Conservation (phyloP, 2,329 filamentous ascomycete genomes). For the Cytospora leucostoma region DNA sequence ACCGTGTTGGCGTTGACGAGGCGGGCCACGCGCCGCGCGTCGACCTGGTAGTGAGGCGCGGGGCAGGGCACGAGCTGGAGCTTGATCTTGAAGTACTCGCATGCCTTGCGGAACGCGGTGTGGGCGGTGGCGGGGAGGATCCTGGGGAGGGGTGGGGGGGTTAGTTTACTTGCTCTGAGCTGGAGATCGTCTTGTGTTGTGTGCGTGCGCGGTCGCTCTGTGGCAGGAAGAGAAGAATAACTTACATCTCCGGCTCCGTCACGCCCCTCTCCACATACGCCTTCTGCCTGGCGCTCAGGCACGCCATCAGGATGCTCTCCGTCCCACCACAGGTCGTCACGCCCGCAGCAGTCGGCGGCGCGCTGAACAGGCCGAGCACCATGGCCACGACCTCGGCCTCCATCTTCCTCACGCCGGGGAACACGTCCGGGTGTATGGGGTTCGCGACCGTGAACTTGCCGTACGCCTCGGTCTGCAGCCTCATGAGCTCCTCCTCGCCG, state of each 20-base stretch:
- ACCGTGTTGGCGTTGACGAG: slow-evolving; percentile 94
- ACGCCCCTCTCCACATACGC: slow-evolving; percentile 82
- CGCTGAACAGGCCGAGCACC: slow-evolving; percentile 88
- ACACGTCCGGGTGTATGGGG: slow-evolving; percentile 96
- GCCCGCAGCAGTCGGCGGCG: slow-evolving; percentile 79
- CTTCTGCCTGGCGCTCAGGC: slow-evolving; percentile 85
- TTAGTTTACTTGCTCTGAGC: slow-evolving; percentile 23
- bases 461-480: slow-evolving; percentile 90
- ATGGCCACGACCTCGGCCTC: slow-evolving; percentile 97
- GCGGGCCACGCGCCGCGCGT: slow-evolving; percentile 73
- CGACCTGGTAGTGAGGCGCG: slow-evolving; percentile 81
- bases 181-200: not conserved
- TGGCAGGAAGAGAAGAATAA: slow-evolving; percentile 21
- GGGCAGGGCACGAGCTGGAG: slow-evolving; percentile 86
- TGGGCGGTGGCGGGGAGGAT: slow-evolving; percentile 94
- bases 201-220: not conserved
- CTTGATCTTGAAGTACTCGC: slow-evolving; percentile 96
- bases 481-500: slow-evolving; percentile 78
- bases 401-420: slow-evolving; percentile 98
- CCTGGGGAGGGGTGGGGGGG: slow-evolving; percentile 47
- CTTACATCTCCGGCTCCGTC: slow-evolving; percentile 91
- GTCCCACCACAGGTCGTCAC: slow-evolving; percentile 92
- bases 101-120: slow-evolving; percentile 94
- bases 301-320: slow-evolving; percentile 96
- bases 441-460: slow-evolving; percentile 93